Evolutionary conservation across 2,329 filamentous ascomycete species (phyloP), one percentile per base, ranked within the genome.

Genomic region (Colletotrichum sp.): DNA sequence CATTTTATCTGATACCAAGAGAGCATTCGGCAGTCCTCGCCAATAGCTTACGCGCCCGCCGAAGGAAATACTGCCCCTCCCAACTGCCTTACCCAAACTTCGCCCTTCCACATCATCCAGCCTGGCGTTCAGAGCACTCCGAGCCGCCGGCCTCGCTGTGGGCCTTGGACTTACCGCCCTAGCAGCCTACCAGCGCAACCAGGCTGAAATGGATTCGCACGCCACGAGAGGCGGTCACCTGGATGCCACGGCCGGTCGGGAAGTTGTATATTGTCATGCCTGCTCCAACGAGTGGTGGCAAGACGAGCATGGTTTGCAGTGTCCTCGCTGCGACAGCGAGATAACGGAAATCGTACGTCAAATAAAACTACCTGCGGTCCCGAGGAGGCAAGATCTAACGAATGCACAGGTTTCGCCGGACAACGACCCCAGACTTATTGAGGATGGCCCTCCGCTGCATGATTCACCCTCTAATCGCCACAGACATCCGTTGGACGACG

Each of bases 191-290:
- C 87, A 89, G 80, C 87, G 85, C 78, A 85, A 84, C 76, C 86
- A 87, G 84, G 84, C 83, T 78, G 81, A 83, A 75, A 87, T 87
- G 86, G 82, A 82, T 76, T 85, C 83, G 28, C 78, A 77, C 65
- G 71, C 71, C 48, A 74, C 74, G 28, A 64, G 61, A 60, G 79
- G 79, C 36, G 79, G 80, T 59, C 89, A 88, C 80, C 87, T 92
- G 73, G 89, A 91, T 82, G 88, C 88, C 78, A 85, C 84, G 26
- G 80, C 83, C 7, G 86, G 85, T 77, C 89, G 92, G 78, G 95
- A 98, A 82, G 91, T 96, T 78, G 93, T 98, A 71, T 98, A 91
- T 84, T 99, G 97, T 85, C 95, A 99, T 85, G 86, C 90, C 76
- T 99, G 97, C 86, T 84, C 90, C 68, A 86, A 94, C 78, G 94